phyloP scores from a whole-genome alignment of 345 rosid species.

The Eucalyptus cladocalyx region DNA sequence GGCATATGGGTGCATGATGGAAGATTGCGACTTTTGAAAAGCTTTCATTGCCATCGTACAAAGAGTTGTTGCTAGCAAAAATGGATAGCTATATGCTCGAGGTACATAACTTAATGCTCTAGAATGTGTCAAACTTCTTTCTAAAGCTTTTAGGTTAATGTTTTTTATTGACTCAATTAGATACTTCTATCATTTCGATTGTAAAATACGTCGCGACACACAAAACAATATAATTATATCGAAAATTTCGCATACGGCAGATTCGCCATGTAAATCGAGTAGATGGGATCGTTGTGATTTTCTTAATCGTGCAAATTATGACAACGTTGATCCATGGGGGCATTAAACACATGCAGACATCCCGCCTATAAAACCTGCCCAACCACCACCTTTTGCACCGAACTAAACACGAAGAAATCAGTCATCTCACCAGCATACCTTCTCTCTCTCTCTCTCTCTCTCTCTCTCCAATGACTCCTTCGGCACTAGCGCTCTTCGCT shows the following conservation, averaged over 20 bases:
- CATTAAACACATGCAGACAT: not conserved
- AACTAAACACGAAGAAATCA: not conserved
- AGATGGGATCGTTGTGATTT: not conserved
- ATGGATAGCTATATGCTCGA: not conserved
- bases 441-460: not conserved
- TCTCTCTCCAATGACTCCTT: not conserved
- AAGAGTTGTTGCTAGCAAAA: not conserved
- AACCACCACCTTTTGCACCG: not conserved
- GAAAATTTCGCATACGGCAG: not conserved
- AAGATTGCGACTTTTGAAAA: not conserved
- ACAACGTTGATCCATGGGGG: not conserved
- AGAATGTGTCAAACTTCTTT: not conserved
- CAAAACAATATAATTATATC: fast-evolving
- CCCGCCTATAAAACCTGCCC: not conserved
- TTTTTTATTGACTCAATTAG: not conserved
- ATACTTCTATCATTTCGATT: fast-evolving
- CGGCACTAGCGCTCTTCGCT: not conserved
- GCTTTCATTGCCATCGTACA: not conserved
- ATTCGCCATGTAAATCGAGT: not conserved
- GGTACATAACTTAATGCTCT: not conserved
- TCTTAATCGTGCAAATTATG: not conserved
- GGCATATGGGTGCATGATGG: too few relatives aligned
- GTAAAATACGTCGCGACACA: fast-evolving
- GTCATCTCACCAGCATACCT: not conserved
- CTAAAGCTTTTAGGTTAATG: not conserved